Evolutionary conservation across 345 rosid genomes (phyloP).

Genomic region (Rubroshorea leprosula): DNA sequence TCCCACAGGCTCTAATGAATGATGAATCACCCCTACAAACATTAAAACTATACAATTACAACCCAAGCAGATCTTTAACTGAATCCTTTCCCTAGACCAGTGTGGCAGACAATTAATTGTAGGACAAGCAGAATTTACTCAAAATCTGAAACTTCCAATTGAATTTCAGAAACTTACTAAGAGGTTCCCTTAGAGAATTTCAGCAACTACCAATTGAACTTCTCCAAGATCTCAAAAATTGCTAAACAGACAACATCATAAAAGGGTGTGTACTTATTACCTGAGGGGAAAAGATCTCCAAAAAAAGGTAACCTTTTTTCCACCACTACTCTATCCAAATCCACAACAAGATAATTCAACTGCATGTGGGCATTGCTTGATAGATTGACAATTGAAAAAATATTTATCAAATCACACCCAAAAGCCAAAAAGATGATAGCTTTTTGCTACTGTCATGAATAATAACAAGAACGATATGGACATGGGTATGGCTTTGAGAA

Average conservation of each 20-base stretch:
- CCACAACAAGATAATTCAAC: not conserved
- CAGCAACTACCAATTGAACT: not conserved
- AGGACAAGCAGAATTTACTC: no score
- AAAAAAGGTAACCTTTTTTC: not conserved
- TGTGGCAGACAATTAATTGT: not conserved
- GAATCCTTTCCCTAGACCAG: not conserved
- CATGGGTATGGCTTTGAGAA: not conserved
- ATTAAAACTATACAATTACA: not conserved
- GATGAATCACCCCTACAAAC: not conserved
- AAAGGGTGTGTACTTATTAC: no score
- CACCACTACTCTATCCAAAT: not conserved
- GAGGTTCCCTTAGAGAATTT: no score
- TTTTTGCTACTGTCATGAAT: not conserved
- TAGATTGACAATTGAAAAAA: not conserved
- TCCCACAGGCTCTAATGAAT: no score
- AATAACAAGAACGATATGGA: not conserved
- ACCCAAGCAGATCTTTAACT: not conserved
- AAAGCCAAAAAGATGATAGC: not conserved
- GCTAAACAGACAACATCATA: not conserved
- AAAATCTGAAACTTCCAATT: no score
- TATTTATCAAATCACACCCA: constrained; percentile 6
- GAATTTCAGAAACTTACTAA: not conserved
- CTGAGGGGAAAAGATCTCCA: no score
- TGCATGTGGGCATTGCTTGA: not conserved
- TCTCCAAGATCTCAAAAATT: not conserved